Base-by-base conservation (phyloP, 768 basidiomycete genomes). In the Mycena sanguinolenta region DNA sequence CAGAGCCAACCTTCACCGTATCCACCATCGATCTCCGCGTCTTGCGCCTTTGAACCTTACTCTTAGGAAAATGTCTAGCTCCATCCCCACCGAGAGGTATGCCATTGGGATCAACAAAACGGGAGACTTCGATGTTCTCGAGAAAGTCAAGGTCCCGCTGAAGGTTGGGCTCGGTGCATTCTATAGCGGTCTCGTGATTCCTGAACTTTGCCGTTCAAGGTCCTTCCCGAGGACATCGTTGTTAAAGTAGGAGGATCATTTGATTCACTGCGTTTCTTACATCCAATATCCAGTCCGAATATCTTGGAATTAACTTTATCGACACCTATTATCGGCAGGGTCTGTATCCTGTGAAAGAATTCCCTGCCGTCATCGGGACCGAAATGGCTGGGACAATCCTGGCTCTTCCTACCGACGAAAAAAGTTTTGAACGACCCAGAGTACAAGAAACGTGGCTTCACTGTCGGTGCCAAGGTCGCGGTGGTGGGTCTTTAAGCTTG, bases 361-460 rank as follows among this genome's bases (percentile, higher is more conserved):
- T 92, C 73, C 94, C 95, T 7, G 86, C 87, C 42, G 85, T 88
- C 16, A 81, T 96, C 25, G 96, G 97, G 4, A 87, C 87, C 74
- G 97, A 99, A 80, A 87, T 87, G 0, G 86, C 93, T 2, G 98
- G 98, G 0, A 88, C 84, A 7, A 86, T 99, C 64, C 86, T 93
- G 49, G 86, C 87, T 16, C 83, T 97, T 39, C 96, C 96, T 21
- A 89, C 89, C 0, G 92, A 94, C 67, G 77, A 82, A 7, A n/a
- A 77, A 80, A 6, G 88, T 93, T 19, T 82, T 93, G 63, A 84
- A 87, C 54, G 84, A 92, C 67, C 83, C 86, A 44, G 87, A 88
- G 1, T 93, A 85, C 81, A 88, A 94, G 79, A 86, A 85, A 73
- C 86, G 90, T 34, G 86, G 86, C 9, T 94, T 87, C 78, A 83